These are phyloP conservation scores for Esteya vermicola DNA, from an alignment of 2,329 filamentous ascomycete genomes.

Conservation along the genomic window DNA sequence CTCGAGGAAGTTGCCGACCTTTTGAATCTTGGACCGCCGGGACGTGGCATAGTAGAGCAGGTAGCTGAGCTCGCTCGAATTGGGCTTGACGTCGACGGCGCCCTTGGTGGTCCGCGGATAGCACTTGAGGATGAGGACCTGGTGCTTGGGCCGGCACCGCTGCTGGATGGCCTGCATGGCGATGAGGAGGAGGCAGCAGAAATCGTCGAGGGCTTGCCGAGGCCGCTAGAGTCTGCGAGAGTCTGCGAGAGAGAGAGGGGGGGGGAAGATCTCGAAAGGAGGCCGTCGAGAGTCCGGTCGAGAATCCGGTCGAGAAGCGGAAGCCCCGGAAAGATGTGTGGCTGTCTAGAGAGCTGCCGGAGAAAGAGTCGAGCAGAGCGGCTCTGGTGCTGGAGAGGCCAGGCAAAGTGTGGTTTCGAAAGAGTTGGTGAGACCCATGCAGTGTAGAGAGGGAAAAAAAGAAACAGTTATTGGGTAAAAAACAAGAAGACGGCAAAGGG, in stretches of 20 bases:
- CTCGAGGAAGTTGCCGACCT: conserved; percentile 88
- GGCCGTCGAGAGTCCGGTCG: too few relatives aligned
- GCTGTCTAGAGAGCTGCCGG: too few relatives aligned
- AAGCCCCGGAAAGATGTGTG: too few relatives aligned
- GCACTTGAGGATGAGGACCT: conserved; percentile 90
- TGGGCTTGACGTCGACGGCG: conserved; percentile 83
- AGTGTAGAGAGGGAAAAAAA: too few relatives aligned
- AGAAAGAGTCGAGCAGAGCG: too few relatives aligned
- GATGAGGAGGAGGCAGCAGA: conserved; percentile 8
- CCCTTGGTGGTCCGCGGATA: conserved; percentile 89
- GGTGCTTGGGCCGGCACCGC: conserved; percentile 81
- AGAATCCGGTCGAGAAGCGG: too few relatives aligned
- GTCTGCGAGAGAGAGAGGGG: too few relatives aligned
- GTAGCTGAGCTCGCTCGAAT: conserved; percentile 93
- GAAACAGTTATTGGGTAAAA: too few relatives aligned
- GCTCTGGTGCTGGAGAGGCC: background rate
- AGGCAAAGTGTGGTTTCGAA: background rate
- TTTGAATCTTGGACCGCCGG: conserved; percentile 86
- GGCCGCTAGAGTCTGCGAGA: too few relatives aligned
- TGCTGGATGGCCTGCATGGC: conserved; percentile 51
- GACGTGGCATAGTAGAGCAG: conserved; percentile 94
- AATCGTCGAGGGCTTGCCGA: too few relatives aligned
- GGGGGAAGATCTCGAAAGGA: background rate
- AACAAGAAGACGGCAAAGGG: too few relatives aligned
- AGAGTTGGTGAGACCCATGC: too few relatives aligned